Evolutionary conservation across 1,284 basidiomycete genomes (phyloP).

Genomic region (Bondarzewia mesenterica): DNA sequence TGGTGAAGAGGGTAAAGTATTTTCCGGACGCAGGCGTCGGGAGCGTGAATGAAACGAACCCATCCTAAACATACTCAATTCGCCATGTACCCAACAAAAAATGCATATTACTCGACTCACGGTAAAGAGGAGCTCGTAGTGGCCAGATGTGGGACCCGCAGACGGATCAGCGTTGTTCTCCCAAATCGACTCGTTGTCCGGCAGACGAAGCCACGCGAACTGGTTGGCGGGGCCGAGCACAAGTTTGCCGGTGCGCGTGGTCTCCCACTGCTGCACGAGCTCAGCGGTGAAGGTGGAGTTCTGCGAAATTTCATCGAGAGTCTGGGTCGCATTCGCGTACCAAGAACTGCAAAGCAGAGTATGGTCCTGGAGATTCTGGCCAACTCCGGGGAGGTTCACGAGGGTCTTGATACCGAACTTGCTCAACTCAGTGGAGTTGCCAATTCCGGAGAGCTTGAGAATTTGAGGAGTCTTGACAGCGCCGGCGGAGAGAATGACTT

Average conservation of each 20-base stretch:
- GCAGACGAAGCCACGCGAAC: conserved; percentile 23
- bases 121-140: conserved; percentile 9
- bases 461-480: conserved; percentile 31
- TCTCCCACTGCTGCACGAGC: conserved; percentile 12
- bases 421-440: conserved; percentile 21
- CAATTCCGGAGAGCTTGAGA: conserved; percentile 36
- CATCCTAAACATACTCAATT: conserved; percentile 2
- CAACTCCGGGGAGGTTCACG: conserved; percentile 26
- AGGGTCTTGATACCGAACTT: conserved; percentile 22
- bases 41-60: conserved; percentile 7
- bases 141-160: conserved; percentile 21
- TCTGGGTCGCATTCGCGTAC: conserved; percentile 10
- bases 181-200: conserved; percentile 23
- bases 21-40: conserved; percentile 12
- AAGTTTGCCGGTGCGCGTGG: conserved; percentile 11
- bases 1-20: conserved; percentile 15
- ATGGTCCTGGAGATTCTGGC: conserved; percentile 31
- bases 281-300: conserved; percentile 11
- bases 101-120: conserved; percentile 1
- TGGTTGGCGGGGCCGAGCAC: conserved; percentile 11
- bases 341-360: conserved; percentile 11
- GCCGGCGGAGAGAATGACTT: conserved; percentile 27
- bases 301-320: conserved; percentile 11
- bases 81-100: neutral
- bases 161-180: conserved; percentile 24